These are phyloP conservation scores for Taphrina confusa DNA, from an alignment of 1,139 yeast genomes.

Conservation along the genomic window DNA sequence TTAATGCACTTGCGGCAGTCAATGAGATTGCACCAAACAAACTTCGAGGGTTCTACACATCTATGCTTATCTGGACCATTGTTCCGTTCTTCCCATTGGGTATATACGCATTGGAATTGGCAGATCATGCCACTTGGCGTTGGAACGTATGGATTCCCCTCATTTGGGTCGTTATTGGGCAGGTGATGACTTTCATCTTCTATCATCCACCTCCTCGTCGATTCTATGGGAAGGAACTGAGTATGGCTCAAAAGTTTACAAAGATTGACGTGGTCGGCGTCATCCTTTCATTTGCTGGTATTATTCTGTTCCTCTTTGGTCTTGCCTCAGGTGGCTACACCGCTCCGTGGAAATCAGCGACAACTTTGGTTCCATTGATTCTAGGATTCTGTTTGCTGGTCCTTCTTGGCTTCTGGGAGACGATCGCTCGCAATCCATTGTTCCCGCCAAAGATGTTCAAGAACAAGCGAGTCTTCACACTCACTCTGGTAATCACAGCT, in stretches of 20 bases:
- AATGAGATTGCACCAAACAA: slow-evolving; percentile 32
- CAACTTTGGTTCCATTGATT: slow-evolving; percentile 12
- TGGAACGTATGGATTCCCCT: slow-evolving; percentile 30
- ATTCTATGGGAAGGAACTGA: slow-evolving; percentile 17
- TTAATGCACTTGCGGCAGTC: slow-evolving; percentile 31
- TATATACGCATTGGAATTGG: slow-evolving; percentile 17
- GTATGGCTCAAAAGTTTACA: slow-evolving; percentile 5
- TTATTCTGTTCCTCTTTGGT: slow-evolving; percentile 32
- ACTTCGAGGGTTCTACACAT: slow-evolving; percentile 29
- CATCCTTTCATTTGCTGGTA: slow-evolving; percentile 15
- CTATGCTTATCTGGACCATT: slow-evolving; percentile 33
- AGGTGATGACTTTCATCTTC: slow-evolving; percentile 32
- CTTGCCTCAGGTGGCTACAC: slow-evolving; percentile 31
- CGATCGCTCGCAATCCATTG: slow-evolving; percentile 15
- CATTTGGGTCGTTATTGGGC: slow-evolving; percentile 31
- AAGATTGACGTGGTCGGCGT: slow-evolving; percentile 18
- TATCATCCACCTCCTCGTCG: slow-evolving; percentile 30
- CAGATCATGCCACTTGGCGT: slow-evolving; percentile 29
- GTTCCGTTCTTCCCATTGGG: slow-evolving; percentile 29
- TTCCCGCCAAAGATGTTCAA: slow-evolving; percentile 31
- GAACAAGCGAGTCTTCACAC: slow-evolving; percentile 28
- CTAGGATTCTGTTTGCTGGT: slow-evolving; percentile 21
- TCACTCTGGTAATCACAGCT: slow-evolving; percentile 29
- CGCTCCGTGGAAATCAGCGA: slow-evolving; percentile 22
- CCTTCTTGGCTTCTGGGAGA: slow-evolving; percentile 12